Evolutionary conservation across 257 asterid genomes (phyloP), one percentile per base, ranked within the genome.

Genomic region (Plantago major): DNA sequence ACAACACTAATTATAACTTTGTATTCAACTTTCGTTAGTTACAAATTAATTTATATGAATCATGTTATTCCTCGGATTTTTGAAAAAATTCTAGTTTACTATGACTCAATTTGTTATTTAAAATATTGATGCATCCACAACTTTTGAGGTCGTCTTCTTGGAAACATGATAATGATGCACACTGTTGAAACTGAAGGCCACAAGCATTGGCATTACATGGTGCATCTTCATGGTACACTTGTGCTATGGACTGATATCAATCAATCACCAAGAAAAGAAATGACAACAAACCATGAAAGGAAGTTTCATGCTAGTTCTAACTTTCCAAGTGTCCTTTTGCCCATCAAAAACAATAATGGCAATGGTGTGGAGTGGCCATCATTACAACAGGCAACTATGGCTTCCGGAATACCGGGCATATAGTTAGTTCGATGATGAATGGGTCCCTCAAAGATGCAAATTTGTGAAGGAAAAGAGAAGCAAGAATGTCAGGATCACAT

Each of bases 311-410:
- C 10, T 38, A 38, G 7, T 51, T 18, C 57, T 26, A 13, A 18
- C 43, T 40, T 51, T 63, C 67, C 67, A 63, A 49, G 18, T 51
- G 67, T 63, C 67, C 8, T 28, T 50, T 50, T 63, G 48, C 51
- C 60, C 58, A 33, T 9, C 19, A 38, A 15, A 50, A 63, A 15
- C 64, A 44, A 59, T 45, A 44, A 60, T 60, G 52, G 7, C 22
- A 60, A 60, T 63, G 14, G 51, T 63, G 67, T 63, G 67, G 67
- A 63, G 60, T 18, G 19, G 59, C 60, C 60, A 63, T 40, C 60
- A 50, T 49, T 49, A 42, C 42, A 38, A 63, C 51, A 50, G 8
- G 51, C 60, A 51, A 63, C 51, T 26, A 9, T 7, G 16, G 40
- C 5, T 49, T 63, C 60, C 51, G 18, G 50, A 63, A 51, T 22